Percentiles rank a stretch among this genome's conserved stretches.
phyloP scores from a whole-genome alignment of 768 basidiomycete genomes.

The Leucocoprinus leucothites region DNA sequence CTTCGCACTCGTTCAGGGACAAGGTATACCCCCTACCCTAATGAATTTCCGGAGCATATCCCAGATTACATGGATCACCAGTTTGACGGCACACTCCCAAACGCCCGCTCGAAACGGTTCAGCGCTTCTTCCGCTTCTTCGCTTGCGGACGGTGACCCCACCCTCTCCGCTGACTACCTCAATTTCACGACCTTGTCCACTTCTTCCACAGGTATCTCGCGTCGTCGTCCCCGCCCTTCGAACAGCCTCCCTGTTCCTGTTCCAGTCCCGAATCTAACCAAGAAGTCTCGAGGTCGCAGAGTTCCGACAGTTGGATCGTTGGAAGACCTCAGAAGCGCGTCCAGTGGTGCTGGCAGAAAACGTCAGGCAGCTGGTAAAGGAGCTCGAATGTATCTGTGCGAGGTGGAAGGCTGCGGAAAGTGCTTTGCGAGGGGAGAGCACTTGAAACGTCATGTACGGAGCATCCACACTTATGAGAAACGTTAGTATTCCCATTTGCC shows the following conservation, averaged over 20 bases:
- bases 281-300: slow-evolving; percentile 66
- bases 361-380: slow-evolving; percentile 34
- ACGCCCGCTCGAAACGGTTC: neutral
- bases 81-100: neutral
- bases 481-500: slow-evolving; percentile 47
- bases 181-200: slow-evolving; percentile 12
- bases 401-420: slow-evolving; percentile 81
- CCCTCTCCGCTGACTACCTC: neutral
- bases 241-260: slow-evolving; percentile 49
- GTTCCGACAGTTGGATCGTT: slow-evolving; percentile 51
- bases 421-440: slow-evolving; percentile 89
- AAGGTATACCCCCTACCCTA: slow-evolving; percentile 23
- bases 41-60: slow-evolving; percentile 3
- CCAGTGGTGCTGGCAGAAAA: slow-evolving; percentile 32
- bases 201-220: slow-evolving; percentile 3
- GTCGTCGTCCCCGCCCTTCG: slow-evolving; percentile 21
- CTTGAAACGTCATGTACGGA: slow-evolving; percentile 82
- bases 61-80: slow-evolving; percentile 4
- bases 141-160: neutral
- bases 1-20: slow-evolving; percentile 24
- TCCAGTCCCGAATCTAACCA: slow-evolving; percentile 66
- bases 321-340: slow-evolving; percentile 32
- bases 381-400: slow-evolving; percentile 62
- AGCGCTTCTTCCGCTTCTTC: slow-evolving; percentile 1
- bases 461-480: slow-evolving; percentile 91